phyloP scores from a whole-genome alignment of 73 alveolate genomes.

The Paramecium tetraurelia region DNA sequence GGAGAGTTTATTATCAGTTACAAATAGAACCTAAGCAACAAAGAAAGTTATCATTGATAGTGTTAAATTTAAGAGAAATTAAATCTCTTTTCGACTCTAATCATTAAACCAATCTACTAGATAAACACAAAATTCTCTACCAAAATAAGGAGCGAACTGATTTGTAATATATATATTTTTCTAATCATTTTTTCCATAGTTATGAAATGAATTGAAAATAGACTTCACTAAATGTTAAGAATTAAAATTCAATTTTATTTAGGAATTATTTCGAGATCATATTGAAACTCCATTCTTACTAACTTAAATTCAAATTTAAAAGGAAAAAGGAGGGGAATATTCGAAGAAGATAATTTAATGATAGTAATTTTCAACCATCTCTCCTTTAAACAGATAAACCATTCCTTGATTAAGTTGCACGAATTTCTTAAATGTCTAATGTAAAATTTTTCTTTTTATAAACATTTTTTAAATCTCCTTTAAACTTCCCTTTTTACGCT shows the following conservation, averaged over 20 bases:
- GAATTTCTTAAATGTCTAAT: not conserved
- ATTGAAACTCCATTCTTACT: not conserved
- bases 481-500: not conserved
- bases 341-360: not conserved
- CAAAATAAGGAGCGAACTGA: not conserved
- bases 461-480: not conserved
- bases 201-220: not conserved
- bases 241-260: not conserved
- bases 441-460: not conserved
- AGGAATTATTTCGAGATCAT: not conserved
- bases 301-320: not conserved
- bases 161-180: not conserved
- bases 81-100: not conserved
- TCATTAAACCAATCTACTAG: not conserved
- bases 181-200: not conserved
- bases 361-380: not conserved
- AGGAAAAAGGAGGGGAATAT: not conserved
- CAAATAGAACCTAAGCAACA: not conserved
- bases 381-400: not conserved
- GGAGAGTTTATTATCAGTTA: not conserved
- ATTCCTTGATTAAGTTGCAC: not conserved
- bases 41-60: not conserved
- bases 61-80: not conserved
- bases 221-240: not conserved
- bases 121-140: not conserved